A percentile compares a stretch with the other conserved stretches of the same genome.
Evolutionary conservation across 139 green algal genomes (phyloP).

Genomic region (Haematococcus lacustris): DNA sequence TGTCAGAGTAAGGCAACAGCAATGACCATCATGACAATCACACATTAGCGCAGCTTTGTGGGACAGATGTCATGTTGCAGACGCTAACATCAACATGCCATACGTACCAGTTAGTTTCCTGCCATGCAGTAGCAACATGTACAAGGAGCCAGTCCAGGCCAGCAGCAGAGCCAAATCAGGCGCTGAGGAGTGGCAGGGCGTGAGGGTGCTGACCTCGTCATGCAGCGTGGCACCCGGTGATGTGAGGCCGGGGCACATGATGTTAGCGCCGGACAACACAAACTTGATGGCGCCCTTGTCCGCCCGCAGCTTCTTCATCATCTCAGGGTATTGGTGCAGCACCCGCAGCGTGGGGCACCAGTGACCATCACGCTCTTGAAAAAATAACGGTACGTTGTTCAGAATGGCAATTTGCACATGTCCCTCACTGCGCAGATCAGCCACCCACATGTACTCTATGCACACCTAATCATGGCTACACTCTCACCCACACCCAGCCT

Average conservation of each 20-base stretch:
- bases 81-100: too few species aligned
- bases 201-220: conserved; percentile 75
- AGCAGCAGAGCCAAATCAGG: too few species aligned
- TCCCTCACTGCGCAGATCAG: conserved; percentile 10
- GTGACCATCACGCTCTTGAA: conserved; percentile 79
- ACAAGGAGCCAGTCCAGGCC: background rate
- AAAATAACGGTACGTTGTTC: conserved; percentile 82
- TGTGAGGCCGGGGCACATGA: conserved; percentile 98
- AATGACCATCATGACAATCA: background rate
- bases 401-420: conserved; percentile 64
- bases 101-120: background rate
- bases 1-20: background rate
- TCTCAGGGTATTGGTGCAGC: conserved; percentile 65
- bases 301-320: conserved; percentile 79
- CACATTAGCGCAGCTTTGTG: background rate
- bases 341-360: conserved; percentile 92
- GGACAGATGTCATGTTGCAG: too few species aligned
- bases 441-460: too few species aligned
- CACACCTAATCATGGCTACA: too few species aligned
- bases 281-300: conserved; percentile 98
- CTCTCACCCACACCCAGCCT: too few species aligned
- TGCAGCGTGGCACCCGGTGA: conserved; percentile 89
- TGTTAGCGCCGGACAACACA: conserved; percentile 94
- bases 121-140: background rate
- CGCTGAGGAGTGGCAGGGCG: too few species aligned